Evolutionary conservation across 805 yeast genomes (phyloP).

Genomic region (Teunomyces pallodes): DNA sequence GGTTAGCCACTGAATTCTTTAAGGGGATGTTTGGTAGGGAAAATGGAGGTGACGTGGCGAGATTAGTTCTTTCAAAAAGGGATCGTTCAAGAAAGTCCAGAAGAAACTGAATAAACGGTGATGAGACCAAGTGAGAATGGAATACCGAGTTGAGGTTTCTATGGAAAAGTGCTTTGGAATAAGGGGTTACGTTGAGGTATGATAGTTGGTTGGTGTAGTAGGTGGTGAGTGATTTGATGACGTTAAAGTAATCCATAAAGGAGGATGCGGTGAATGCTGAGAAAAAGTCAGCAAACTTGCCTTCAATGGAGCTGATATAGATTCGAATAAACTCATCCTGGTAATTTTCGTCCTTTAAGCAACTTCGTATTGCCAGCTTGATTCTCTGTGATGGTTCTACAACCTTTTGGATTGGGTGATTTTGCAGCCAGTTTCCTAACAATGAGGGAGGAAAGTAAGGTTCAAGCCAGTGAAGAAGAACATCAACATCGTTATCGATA

Average conservation of each 20-base stretch:
- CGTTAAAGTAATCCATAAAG: conserved; percentile 12
- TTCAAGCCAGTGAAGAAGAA: conserved; percentile 31
- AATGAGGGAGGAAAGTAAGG: conserved; percentile 23
- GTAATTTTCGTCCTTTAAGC: conserved; percentile 31
- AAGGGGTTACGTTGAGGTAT: conserved; percentile 20
- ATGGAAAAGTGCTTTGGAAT: conserved; percentile 20
- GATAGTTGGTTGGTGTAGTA: conserved; percentile 23
- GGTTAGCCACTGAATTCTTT: neutral
- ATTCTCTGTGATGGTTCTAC: conserved; percentile 33
- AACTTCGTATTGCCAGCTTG: conserved; percentile 34
- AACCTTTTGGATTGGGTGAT: neutral
- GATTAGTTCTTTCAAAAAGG: conserved; percentile 3
- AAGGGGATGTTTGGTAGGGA: neutral
- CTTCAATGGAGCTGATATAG: conserved; percentile 30
- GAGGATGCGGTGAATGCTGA: conserved; percentile 1
- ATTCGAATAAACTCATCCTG: conserved; percentile 34
- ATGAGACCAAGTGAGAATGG: conserved; percentile 5
- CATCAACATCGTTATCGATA: conserved; percentile 34
- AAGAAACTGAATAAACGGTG: conserved; percentile 5
- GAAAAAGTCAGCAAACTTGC: conserved; percentile 16
- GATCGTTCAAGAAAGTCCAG: conserved; percentile 6
- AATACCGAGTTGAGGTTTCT: conserved; percentile 32
- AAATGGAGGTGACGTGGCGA: neutral
- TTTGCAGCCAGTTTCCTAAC: neutral
- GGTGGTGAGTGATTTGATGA: conserved; percentile 16